A percentile compares a stretch with the other conserved stretches of the same genome.
phyloP scores from a whole-genome alignment of 768 basidiomycete species.

The Rhodotorula graminis region DNA sequence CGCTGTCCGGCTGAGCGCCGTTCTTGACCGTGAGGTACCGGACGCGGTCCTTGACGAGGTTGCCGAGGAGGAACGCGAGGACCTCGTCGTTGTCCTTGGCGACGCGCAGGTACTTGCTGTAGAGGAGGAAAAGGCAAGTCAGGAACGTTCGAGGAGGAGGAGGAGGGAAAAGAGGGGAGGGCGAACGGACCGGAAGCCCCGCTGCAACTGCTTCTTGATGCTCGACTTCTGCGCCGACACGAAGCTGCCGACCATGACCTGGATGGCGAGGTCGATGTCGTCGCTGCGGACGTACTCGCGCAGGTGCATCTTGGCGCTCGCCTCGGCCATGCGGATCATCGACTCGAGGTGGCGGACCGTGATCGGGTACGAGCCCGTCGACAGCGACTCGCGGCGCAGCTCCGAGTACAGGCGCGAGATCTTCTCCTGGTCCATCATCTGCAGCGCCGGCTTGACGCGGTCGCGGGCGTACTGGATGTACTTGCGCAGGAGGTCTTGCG shows the following conservation, averaged over 20 bases:
- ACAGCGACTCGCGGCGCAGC: slow-evolving; percentile 87
- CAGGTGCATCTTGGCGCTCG: slow-evolving; percentile 95
- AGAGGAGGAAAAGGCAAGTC: neutral
- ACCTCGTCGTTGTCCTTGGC: slow-evolving; percentile 94
- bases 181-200: slow-evolving; percentile 56
- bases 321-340: slow-evolving; percentile 99
- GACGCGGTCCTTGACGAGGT: slow-evolving; percentile 68
- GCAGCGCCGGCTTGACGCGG: slow-evolving; percentile 83
- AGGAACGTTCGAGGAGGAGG: neutral
- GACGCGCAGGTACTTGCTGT: slow-evolving; percentile 94
- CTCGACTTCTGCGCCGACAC: slow-evolving; percentile 96
- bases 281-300: slow-evolving; percentile 92
- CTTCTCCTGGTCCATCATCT: slow-evolving; percentile 93
- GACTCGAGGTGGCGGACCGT: slow-evolving; percentile 96
- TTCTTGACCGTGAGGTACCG: slow-evolving; percentile 73
- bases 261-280: slow-evolving; percentile 95
- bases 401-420: slow-evolving; percentile 89
- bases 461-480: slow-evolving; percentile 99
- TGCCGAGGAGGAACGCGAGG: slow-evolving; percentile 86
- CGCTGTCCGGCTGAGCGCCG: slow-evolving; percentile 69
- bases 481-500: slow-evolving; percentile 90
- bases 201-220: slow-evolving; percentile 94
- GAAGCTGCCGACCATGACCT: slow-evolving; percentile 89
- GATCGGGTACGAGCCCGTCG: slow-evolving; percentile 97
- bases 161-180: neutral